phyloP scores from a whole-genome alignment of 1,284 basidiomycete species.

The Cryptococcus sp. region DNA sequence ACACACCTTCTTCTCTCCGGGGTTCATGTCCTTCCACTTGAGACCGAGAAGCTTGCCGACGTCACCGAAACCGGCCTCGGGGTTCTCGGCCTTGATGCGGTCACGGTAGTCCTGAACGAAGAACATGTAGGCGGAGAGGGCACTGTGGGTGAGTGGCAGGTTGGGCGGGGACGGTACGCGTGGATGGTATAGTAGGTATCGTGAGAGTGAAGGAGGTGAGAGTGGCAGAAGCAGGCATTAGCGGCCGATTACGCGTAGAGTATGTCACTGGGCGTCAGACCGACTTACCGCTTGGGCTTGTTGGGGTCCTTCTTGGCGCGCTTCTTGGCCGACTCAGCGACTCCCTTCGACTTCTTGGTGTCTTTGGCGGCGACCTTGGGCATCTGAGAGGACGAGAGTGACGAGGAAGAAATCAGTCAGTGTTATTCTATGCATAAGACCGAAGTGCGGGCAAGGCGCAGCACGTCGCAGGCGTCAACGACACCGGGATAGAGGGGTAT shows the following conservation, averaged over 20 bases:
- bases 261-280: no score
- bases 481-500: not conserved
- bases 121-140: constrained; percentile 97
- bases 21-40: constrained; percentile 85
- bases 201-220: not conserved
- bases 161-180: not conserved
- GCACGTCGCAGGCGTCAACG: not conserved
- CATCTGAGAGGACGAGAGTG: constrained; percentile 55
- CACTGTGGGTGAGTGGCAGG: constrained; percentile 51
- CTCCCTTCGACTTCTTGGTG: constrained; percentile 42
- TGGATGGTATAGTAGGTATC: not conserved
- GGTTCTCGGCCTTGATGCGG: constrained; percentile 92
- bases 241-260: not conserved
- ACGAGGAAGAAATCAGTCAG: no score
- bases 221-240: not conserved
- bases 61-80: constrained; percentile 91
- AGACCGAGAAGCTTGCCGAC: constrained; percentile 83
- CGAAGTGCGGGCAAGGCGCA: not conserved
- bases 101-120: constrained; percentile 95
- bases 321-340: constrained; percentile 59
- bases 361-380: constrained; percentile 68
- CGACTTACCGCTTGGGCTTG: constrained; percentile 50
- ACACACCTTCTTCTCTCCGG: constrained; percentile 78
- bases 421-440: constrained; percentile 5
- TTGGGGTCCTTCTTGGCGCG: constrained; percentile 48